These are phyloP conservation scores for Keqinozyma sinolaborantium DNA, from an alignment of 1,139 yeast species.

Conservation along the genomic window DNA sequence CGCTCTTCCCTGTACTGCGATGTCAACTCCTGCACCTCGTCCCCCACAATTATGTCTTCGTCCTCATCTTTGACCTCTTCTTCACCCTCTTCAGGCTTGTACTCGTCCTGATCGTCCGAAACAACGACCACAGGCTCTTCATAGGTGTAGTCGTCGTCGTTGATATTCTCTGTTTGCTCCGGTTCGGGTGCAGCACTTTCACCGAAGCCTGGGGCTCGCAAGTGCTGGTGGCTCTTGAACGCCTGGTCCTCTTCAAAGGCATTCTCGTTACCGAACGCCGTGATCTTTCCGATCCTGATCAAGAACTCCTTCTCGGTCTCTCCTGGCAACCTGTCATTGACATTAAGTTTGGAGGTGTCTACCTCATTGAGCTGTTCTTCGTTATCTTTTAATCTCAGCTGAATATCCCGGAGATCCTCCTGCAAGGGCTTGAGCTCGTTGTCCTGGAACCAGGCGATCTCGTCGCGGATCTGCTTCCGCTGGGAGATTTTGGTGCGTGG, in stretches of 20 bases:
- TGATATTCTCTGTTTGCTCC: slow-evolving; percentile 6
- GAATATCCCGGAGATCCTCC: slow-evolving; percentile 67
- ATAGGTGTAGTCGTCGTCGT: slow-evolving; percentile 7
- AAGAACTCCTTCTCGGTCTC: slow-evolving; percentile 80
- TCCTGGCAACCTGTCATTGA: slow-evolving; percentile 45
- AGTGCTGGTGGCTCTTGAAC: slow-evolving; percentile 27
- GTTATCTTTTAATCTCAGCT: slow-evolving; percentile 42
- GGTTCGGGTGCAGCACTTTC: slow-evolving; percentile 6
- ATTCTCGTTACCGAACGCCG: slow-evolving; percentile 81
- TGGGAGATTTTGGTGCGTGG: slow-evolving; percentile 67
- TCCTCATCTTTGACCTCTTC: slow-evolving; percentile 12
- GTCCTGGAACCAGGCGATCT: slow-evolving; percentile 49
- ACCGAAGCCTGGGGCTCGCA: slow-evolving; percentile 40
- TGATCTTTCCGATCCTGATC: slow-evolving; percentile 85
- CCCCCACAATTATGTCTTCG: slow-evolving; percentile 10
- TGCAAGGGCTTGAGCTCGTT: slow-evolving; percentile 52
- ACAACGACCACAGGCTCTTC: slow-evolving; percentile 2
- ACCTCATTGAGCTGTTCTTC: slow-evolving; percentile 16
- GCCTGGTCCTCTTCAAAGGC: slow-evolving; percentile 39
- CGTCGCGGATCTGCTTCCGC: slow-evolving; percentile 50
- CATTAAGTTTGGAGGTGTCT: slow-evolving; percentile 7
- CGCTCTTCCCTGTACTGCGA: slow-evolving; percentile 15
- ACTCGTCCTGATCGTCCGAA: slow-evolving; percentile 17
- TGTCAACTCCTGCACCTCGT: slow-evolving; percentile 11
- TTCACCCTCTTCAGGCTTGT: slow-evolving; percentile 13